Evolutionary conservation across 306 rosid genomes (phyloP).

Genomic region (Abrus precatorius): DNA sequence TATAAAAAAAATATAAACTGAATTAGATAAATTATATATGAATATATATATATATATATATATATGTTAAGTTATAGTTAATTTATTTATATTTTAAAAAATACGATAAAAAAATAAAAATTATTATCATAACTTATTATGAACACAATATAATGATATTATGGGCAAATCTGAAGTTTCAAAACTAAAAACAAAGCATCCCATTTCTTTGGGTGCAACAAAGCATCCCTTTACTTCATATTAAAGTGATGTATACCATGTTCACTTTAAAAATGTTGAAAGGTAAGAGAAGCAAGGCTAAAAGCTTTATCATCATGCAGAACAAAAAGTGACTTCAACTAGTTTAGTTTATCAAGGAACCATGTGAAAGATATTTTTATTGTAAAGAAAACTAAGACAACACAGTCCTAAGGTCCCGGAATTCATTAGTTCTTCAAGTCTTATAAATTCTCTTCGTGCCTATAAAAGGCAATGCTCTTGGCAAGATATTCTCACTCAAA

Average conservation of each 20-base stretch:
- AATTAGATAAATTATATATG: too few species aligned
- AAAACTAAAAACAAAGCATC: neutral
- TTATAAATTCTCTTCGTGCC: neutral
- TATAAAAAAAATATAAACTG: too few species aligned
- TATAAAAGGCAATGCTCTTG: constrained; percentile 50
- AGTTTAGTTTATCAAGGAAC: constrained; percentile 39
- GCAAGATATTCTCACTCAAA: constrained; percentile 34
- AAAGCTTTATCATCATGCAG: neutral
- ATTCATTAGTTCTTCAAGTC: neutral
- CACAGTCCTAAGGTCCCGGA: too few species aligned
- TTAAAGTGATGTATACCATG: constrained; percentile 36
- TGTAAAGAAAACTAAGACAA: neutral
- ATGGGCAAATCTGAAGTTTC: neutral
- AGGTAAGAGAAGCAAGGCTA: constrained; percentile 6
- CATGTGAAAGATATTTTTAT: constrained; percentile 41
- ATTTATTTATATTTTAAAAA: too few species aligned
- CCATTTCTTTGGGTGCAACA: neutral
- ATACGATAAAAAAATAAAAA: too few species aligned
- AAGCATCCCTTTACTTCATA: constrained; percentile 36
- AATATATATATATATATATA: too few species aligned
- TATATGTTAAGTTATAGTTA: too few species aligned
- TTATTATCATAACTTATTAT: too few species aligned
- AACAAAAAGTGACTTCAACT: neutral
- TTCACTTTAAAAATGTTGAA: constrained; percentile 10
- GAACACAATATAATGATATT: too few species aligned